These are phyloP conservation scores for Fraxinus anomala DNA, from an alignment of 257 asterid genomes.

Conservation along the genomic window DNA sequence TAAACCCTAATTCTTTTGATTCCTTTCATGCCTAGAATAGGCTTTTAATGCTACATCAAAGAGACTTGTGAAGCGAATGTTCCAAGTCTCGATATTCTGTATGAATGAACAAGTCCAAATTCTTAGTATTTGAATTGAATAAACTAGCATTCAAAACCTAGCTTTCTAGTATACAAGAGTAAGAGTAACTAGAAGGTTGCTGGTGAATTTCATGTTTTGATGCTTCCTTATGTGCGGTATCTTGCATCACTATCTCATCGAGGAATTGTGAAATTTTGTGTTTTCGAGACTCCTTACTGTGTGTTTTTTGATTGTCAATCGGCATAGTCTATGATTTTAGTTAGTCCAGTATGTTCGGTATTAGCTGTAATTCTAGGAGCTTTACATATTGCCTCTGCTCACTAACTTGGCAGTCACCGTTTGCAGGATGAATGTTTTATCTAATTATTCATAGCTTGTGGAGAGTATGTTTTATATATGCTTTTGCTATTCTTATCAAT, in stretches of 20 bases:
- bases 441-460: constrained; percentile 6
- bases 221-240: not conserved
- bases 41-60: too few relatives aligned
- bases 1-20: too few relatives aligned
- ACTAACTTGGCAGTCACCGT: not conserved
- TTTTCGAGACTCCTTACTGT: not conserved
- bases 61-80: too few relatives aligned
- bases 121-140: not conserved
- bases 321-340: not conserved
- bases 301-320: not conserved
- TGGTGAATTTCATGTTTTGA: not conserved
- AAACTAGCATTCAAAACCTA: not conserved
- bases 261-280: not conserved
- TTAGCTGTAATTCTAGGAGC: not conserved
- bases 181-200: not conserved
- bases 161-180: not conserved
- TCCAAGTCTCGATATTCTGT: not conserved
- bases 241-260: not conserved
- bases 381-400: not conserved
- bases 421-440: not conserved
- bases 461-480: constrained; percentile 3
- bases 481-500: not conserved
- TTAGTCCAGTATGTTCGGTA: not conserved
- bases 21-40: too few relatives aligned
- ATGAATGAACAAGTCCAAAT: not conserved